Evolutionary conservation across 2,329 filamentous ascomycete species (phyloP).

Genomic region (Aspergillus candidus): DNA sequence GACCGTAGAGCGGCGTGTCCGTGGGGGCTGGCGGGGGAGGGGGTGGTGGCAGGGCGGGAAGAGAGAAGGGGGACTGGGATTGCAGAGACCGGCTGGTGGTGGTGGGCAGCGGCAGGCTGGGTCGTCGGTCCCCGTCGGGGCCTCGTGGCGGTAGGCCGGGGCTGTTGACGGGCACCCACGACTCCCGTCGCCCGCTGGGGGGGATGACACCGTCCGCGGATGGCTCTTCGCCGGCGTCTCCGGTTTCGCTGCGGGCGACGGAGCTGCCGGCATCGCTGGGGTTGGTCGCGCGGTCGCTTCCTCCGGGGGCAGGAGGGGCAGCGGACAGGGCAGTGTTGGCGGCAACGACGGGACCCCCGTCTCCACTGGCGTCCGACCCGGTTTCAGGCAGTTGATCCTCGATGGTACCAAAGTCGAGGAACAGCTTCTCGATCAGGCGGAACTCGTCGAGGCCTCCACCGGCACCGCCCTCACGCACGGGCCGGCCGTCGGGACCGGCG

Average conservation of each 20-base stretch:
- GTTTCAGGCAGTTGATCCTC: slow-evolving; percentile 35
- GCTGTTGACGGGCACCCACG: slow-evolving; percentile 38
- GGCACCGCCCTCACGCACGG: slow-evolving; percentile 27
- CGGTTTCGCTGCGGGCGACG: slow-evolving; percentile 36
- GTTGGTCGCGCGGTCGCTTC: slow-evolving; percentile 27
- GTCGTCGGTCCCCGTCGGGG: slow-evolving; percentile 31
- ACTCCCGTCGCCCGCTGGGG: slow-evolving; percentile 31
- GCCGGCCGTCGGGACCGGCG: slow-evolving; percentile 24
- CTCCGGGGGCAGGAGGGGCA: background rate
- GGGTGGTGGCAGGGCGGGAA: slow-evolving; percentile 31
- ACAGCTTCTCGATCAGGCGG: slow-evolving; percentile 37
- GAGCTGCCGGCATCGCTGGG: slow-evolving; percentile 38
- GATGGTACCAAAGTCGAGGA: slow-evolving; percentile 34
- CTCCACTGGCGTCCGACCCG: slow-evolving; percentile 30
- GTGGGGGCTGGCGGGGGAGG: no score
- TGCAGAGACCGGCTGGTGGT: slow-evolving; percentile 29
- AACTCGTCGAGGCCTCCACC: slow-evolving; percentile 34
- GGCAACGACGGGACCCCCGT: slow-evolving; percentile 23
- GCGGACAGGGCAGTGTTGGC: background rate
- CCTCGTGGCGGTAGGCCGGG: slow-evolving; percentile 27
- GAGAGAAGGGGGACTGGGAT: slow-evolving; percentile 29
- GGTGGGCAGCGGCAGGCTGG: slow-evolving; percentile 34
- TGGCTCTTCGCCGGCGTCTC: slow-evolving; percentile 25
- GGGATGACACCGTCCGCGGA: slow-evolving; percentile 20
- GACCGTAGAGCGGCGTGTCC: slow-evolving; percentile 24